A percentile compares a stretch with the other conserved stretches of the same genome.
Conservation (phyloP, 2,329 filamentous ascomycete genomes). For the Tolypocladium tundrense region DNA sequence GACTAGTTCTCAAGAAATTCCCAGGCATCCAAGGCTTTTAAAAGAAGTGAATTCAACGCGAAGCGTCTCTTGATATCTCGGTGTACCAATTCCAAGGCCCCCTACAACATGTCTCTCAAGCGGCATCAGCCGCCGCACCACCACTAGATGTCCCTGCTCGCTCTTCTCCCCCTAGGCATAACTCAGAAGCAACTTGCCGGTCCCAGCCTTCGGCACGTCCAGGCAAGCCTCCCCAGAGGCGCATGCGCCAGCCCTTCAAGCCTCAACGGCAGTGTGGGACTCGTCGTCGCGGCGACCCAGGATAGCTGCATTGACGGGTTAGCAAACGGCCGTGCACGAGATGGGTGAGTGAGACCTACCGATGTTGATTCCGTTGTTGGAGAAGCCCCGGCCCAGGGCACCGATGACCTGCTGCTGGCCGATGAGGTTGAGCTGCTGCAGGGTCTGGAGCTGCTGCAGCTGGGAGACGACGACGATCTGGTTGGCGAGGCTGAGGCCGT, state of each 20-base stretch:
- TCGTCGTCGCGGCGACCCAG: not conserved
- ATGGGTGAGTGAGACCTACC: slow-evolving; percentile 1
- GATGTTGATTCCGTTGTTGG: slow-evolving; percentile 9
- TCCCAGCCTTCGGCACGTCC: not conserved
- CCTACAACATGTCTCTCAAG: not conserved
- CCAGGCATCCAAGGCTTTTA: not conserved
- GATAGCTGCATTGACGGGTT: not conserved
- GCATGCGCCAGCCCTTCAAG: not conserved
- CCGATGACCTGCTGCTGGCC: slow-evolving; percentile 10
- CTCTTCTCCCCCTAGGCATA: not conserved
- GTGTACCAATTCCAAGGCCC: not conserved
- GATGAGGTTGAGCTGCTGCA: slow-evolving; percentile 13
- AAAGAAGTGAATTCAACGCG: not conserved
- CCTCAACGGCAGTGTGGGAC: not conserved
- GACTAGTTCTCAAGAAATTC: not conserved
- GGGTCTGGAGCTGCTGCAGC: slow-evolving; percentile 15
- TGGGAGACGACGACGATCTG: slow-evolving; percentile 14
- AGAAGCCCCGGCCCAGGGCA: slow-evolving; percentile 12
- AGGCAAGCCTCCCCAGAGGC: not conserved
- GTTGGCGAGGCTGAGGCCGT: slow-evolving; percentile 16
- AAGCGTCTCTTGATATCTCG: not conserved
- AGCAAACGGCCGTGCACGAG: not conserved
- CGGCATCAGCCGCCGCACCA: not conserved
- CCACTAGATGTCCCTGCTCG: not conserved
- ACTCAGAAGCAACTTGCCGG: not conserved